These are phyloP conservation scores for Xylariomycetidae sp. DNA, from an alignment of 2,329 filamentous ascomycete genomes.

Conservation along the genomic window DNA sequence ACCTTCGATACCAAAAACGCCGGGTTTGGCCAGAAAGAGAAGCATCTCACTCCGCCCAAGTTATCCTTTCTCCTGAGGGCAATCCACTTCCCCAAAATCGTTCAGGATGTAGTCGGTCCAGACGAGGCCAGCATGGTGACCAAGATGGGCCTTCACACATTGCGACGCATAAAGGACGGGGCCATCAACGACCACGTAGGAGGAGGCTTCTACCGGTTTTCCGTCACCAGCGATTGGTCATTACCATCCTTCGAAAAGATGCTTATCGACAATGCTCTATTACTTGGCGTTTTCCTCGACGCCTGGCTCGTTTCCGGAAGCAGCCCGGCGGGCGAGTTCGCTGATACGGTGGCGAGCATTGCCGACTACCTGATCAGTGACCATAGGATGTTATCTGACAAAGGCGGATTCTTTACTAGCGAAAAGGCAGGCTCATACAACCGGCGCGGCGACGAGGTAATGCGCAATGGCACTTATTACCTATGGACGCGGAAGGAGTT, in stretches of 20 bases:
- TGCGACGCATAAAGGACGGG: conserved; percentile 63
- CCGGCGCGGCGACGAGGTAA: conserved; percentile 67
- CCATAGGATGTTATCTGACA: conserved; percentile 58
- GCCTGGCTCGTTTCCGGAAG: conserved; percentile 60
- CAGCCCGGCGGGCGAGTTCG: conserved; percentile 60
- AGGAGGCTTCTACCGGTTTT: conserved; percentile 64
- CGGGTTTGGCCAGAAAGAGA: conserved; percentile 76
- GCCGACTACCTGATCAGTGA: conserved; percentile 75
- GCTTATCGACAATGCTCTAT: conserved; percentile 84
- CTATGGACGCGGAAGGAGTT: conserved; percentile 90
- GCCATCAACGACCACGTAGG: conserved; percentile 52
- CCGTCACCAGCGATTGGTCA: conserved; percentile 86
- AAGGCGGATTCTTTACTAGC: conserved; percentile 77
- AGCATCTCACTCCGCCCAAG: conserved; percentile 86
- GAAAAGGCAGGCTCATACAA: conserved; percentile 86
- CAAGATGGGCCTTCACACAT: conserved; percentile 73
- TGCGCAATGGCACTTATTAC: conserved; percentile 89
- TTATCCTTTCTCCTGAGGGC: conserved; percentile 76
- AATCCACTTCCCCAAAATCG: conserved; percentile 61
- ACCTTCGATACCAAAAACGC: conserved; percentile 76
- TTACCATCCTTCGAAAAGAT: conserved; percentile 97
- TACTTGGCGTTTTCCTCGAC: conserved; percentile 78
- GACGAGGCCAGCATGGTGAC: conserved; percentile 68
- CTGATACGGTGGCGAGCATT: conserved; percentile 73
- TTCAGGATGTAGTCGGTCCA: conserved; percentile 82